Base-by-base conservation (phyloP, 169 alveolate genomes). In the Babesia caballi region DNA sequence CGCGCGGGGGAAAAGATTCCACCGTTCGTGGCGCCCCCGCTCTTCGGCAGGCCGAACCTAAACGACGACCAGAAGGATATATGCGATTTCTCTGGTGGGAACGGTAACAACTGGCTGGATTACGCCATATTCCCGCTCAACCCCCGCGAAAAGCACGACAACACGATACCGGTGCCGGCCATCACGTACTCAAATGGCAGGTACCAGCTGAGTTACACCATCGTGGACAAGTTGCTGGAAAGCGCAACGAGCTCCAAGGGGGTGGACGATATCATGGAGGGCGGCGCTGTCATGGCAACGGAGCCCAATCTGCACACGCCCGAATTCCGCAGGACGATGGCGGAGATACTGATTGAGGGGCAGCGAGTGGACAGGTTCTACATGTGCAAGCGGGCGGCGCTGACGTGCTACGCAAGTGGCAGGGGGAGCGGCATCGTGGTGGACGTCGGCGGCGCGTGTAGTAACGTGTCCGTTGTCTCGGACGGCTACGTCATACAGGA, bases 361-460 rank as follows among this genome's bases (percentile, higher is more conserved):
- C 67, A 74, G 32, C 76, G 83, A 65, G 92, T 87, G 12, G 81
- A 70, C 52, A 85, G 74, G 56, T 50, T 87, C 42, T 82, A 75
- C 57, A 38, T 87, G 58, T 82, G 91, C 25, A 87, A 82, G 58
- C 68, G 92, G 59, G 82, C 91, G 47, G 84, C 86, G 8, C 56
- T 87, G 35, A 44, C 89, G 3, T 87, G 92, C 54, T 87, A 87
- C 47, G 92, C 91, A 28, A 83, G 91, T 44, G 92, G 85, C 36
- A 36, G 86, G 47, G 72, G 85, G 53, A 83, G 91, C 36, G 91
- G 85, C 15, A 58, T 83, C 19, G 91, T 87, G 12, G 85, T 87
- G 23, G 82, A 83, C 63, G 86, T 87, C n/a, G 92, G 89, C 49
- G 88, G 85, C 53, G 66, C 88, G 40, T 87, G 91, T 53, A 82